Base-by-base conservation (phyloP, 2,329 filamentous ascomycete species). In the Fusarium sp. region DNA sequence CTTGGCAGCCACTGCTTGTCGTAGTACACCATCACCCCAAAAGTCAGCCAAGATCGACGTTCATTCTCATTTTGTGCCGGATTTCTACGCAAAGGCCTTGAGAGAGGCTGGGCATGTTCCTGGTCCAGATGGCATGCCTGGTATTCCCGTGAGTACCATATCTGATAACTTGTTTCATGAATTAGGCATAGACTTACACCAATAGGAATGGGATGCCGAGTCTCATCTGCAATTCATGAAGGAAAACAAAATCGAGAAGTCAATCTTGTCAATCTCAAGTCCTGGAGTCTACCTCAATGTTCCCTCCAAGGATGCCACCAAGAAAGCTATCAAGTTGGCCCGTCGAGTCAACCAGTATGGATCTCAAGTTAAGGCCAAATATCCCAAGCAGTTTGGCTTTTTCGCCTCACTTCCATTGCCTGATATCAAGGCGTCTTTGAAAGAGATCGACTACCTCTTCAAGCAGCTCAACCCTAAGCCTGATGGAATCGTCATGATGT, bases 141-240 rank as follows among this genome's bases (percentile, higher is more conserved):
- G 13, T 8, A 67, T 46, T 47, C 64, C 64, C 0, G 64, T 67
- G 1, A 38, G 10, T 46, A 0, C 6, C 4, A 1, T 18, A 13
- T 8, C 9, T 18, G 2, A 38, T 1, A 7, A 1, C 4, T 4
- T 1, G 1, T 18, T 25, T 33, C 7, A 0, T 35, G 12, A 14
- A 4, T 14, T 1, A 1, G 2, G 1, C 8, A 50, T 35, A 14
- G 10, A 12, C 15, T 50, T 20, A 50, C n/a, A 25, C 0, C 13
- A 2, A 4, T 20, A 67, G 64, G 46, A 27, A 17, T 67, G 64
- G 64, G 46, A 60, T 27, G 62, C 46, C 1, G 29, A 67, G 13
- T 67, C 64, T 42, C 64, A 67, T 29, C 22, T 67, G 4, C 29
- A 67, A 13, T 67, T 67, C 0, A 67, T 67, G 64, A 52, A 67